Conservation (phyloP, 306 rosid genomes). For the Cucurbita maxima region DNA sequence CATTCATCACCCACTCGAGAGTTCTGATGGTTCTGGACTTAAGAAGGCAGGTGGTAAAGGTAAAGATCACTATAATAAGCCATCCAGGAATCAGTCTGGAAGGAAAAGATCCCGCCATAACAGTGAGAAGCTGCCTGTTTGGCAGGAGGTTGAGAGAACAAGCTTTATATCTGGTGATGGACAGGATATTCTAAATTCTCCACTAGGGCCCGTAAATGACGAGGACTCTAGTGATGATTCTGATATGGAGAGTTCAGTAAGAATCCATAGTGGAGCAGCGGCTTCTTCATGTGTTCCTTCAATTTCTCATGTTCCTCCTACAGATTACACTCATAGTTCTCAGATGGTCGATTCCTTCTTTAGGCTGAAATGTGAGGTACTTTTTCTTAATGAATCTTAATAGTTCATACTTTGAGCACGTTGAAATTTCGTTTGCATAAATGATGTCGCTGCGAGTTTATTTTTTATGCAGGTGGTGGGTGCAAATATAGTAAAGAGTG, state of each 20-base stretch:
- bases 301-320: constrained; percentile 25
- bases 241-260: constrained; percentile 45
- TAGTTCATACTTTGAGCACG: constrained; percentile 6
- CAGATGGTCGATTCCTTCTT: constrained; percentile 54
- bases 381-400: not conserved
- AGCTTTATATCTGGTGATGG: constrained; percentile 94
- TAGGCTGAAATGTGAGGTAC: constrained; percentile 95
- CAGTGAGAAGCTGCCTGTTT: constrained; percentile 30
- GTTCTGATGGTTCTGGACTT: constrained; percentile 26
- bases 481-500: constrained; percentile 94
- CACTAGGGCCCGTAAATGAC: constrained; percentile 27
- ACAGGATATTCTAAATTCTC: constrained; percentile 63
- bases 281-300: constrained; percentile 71
- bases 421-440: constrained; percentile 8
- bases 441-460: constrained; percentile 15
- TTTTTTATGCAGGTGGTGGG: constrained; percentile 71
- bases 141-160: constrained; percentile 96
- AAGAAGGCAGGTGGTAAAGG: constrained; percentile 50
- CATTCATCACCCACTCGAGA: constrained; percentile 97
- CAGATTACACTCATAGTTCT: constrained; percentile 42
- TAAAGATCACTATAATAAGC: constrained; percentile 28
- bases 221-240: constrained; percentile 69
- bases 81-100: constrained; percentile 36
- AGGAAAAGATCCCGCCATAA: constrained; percentile 50
- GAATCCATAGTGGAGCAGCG: constrained; percentile 71